Base-by-base conservation (phyloP, 2,329 filamentous ascomycete species). In the Harringtonia aguacate region DNA sequence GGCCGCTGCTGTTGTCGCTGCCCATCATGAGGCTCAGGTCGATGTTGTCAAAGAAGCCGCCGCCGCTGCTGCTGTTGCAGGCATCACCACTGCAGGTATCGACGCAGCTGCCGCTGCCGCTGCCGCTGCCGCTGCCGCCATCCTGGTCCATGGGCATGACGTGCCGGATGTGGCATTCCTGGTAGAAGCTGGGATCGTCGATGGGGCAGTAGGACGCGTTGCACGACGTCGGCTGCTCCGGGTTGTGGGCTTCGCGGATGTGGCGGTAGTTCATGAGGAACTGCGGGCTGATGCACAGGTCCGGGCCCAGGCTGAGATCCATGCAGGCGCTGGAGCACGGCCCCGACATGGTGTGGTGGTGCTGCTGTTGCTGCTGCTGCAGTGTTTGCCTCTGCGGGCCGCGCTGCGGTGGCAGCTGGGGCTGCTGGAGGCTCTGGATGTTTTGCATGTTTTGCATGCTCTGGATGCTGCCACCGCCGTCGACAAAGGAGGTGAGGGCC, bases 191-290 rank as follows among this genome's bases (percentile, higher is more conserved):
- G 20, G 52, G 52, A 18, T 52, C 50, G 1, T 53, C 45, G 4
- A 53, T 45, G 2, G 52, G 52, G 28, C 52, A 53, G 4, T 40
- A 17, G 0, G 46, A 21, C 4, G 44, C 50, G 4, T 29, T 49
- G 39, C 52, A 53, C 3, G 43, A 42, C 9, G 45, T 24, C 2
- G 50, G 50, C 31, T 51, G 45, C 3, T 46, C 28, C 1, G 52
- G 52, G 31, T 53, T 47, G 42, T 53, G 52, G 2, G 47, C 47
- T 20, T 51, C 43, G 20, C 41, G 43, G 9, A 53, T 33, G 24
- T 53, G 52, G 29, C 47, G 46, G 27, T 48, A 51, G 48, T 51
- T 53, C 7, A 40, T 48, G n/a, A 52, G 22, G 13, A 49, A 51
- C 43, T 53, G 43, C 10, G 52, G 49, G 36, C 48, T 52, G 41